Evolutionary conservation across 257 asterid genomes (phyloP), one percentile per base, ranked within the genome.

Genomic region (Penstemon eatonii): DNA sequence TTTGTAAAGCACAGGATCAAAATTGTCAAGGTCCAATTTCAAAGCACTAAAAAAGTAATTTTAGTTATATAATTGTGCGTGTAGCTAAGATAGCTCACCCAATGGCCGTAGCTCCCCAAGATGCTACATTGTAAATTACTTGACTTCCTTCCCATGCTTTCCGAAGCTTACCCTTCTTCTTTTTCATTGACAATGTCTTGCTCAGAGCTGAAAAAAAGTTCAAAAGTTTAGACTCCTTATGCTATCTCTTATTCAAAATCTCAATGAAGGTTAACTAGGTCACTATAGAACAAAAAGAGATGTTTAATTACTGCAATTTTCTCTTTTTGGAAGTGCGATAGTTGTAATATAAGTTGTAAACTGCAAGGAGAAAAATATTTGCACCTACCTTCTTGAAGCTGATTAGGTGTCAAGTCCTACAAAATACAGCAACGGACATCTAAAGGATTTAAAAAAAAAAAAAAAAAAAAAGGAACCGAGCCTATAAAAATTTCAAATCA

Each of bases 71-170:
- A 25, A 25, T 25, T 25, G 33, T 25, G 33, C 2, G 33, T 25
- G 33, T 25, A 25, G 33, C 33, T 50, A 76, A 71, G 56, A 68
- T 46, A 49, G 68, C 94, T 81, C 75, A 94, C 99, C 99, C 99
- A 65, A 94, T 78, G 64, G 98, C 99, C 60, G 99, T 94, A 71
- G 99, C 98, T 72, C 99, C 99, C 99, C 99, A 94, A 12, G 99
- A 94, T 55, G 98, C 99, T 60, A 94, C 96, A 45, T 91, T 94
- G 75, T 94, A 94, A 25, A 94, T 72, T 13, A 91, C 98, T 83
- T 84, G 87, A 89, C 96, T 89, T 72, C 99, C 99, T 70, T 94
- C 98, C 96, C 95, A 94, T 49, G 97, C 98, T 85, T 87, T 94
- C 15, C 88, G 91, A 73, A 94, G 88, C 87, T 86, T 94, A 67